Evolutionary conservation across 257 asterid species (phyloP).

Genomic region (Gentiana straminea): DNA sequence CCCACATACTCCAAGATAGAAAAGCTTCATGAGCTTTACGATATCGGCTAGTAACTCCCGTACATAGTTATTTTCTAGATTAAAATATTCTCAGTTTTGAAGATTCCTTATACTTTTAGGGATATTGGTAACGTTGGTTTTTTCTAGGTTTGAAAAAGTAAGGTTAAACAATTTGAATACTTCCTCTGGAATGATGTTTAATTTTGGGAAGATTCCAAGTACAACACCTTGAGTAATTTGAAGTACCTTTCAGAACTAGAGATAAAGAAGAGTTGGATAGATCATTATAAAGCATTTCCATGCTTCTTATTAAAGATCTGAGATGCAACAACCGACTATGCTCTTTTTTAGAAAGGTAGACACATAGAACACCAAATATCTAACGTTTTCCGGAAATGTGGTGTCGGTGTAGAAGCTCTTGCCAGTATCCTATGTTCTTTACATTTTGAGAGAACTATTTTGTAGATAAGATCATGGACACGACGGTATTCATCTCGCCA

Average conservation of each 20-base stretch:
- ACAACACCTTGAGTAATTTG: conserved; percentile 5
- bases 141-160: not conserved
- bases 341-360: not conserved
- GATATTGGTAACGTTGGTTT: not conserved
- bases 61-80: not conserved
- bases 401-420: not conserved
- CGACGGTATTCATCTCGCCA: not conserved
- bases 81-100: conserved; percentile 5
- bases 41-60: conserved; percentile 10
- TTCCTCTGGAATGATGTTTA: conserved; percentile 3
- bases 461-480: not conserved
- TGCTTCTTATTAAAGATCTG: not conserved
- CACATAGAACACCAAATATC: conserved; percentile 3
- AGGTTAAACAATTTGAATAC: conserved; percentile 1
- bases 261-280: not conserved
- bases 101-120: conserved; percentile 11
- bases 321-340: not conserved
- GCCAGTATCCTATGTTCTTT: not conserved
- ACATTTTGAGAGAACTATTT: not conserved
- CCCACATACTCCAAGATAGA: not conserved
- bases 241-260: not conserved
- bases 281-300: too few relatives aligned
- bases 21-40: not conserved
- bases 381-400: not conserved
- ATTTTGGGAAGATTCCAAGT: not conserved